These are phyloP conservation scores for Wickerhamomyces ciferrii DNA, from an alignment of 805 yeast genomes.

Conservation along the genomic window DNA sequence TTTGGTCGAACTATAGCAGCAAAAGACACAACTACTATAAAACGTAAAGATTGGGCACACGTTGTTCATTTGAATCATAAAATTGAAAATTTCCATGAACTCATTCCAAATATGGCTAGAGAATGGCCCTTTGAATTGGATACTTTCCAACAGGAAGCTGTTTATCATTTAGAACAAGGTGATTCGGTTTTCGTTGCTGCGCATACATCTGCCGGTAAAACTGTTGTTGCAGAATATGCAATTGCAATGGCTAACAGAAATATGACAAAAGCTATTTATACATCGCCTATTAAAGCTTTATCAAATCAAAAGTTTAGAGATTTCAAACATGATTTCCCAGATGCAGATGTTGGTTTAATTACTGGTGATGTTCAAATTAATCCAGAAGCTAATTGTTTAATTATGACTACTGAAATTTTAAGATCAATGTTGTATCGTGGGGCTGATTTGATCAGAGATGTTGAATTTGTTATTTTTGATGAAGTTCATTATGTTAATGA, in stretches of 20 bases:
- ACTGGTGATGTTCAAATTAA: slow-evolving; percentile 98
- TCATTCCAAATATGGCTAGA: slow-evolving; percentile 91
- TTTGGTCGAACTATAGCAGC: slow-evolving; percentile 34
- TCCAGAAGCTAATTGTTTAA: slow-evolving; percentile 92
- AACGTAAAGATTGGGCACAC: slow-evolving; percentile 85
- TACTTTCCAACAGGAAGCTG: slow-evolving; percentile 94
- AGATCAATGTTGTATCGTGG: slow-evolving; percentile 95
- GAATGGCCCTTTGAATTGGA: slow-evolving; percentile 94
- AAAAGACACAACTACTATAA: slow-evolving; percentile 15
- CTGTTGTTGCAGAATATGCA: slow-evolving; percentile 97
- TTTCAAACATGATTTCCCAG: slow-evolving; percentile 73
- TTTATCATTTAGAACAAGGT: slow-evolving; percentile 93
- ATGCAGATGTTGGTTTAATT: slow-evolving; percentile 84
- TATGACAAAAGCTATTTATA: slow-evolving; percentile 95
- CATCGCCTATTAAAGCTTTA: slow-evolving; percentile 91
- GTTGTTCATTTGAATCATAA: slow-evolving; percentile 82
- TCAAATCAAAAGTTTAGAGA: slow-evolving; percentile 90
- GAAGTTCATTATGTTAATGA: slow-evolving; percentile 98
- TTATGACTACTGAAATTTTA: slow-evolving; percentile 96
- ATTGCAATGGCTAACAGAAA: slow-evolving; percentile 94
- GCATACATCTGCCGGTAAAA: slow-evolving; percentile 97
- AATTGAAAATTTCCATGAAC: slow-evolving; percentile 77
- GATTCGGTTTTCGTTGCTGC: slow-evolving; percentile 99
- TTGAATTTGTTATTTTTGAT: slow-evolving; percentile 95
- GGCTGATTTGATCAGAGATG: slow-evolving; percentile 93